Conservation (phyloP, 352 stramenopile species). For the Pythium brachiatum region DNA sequence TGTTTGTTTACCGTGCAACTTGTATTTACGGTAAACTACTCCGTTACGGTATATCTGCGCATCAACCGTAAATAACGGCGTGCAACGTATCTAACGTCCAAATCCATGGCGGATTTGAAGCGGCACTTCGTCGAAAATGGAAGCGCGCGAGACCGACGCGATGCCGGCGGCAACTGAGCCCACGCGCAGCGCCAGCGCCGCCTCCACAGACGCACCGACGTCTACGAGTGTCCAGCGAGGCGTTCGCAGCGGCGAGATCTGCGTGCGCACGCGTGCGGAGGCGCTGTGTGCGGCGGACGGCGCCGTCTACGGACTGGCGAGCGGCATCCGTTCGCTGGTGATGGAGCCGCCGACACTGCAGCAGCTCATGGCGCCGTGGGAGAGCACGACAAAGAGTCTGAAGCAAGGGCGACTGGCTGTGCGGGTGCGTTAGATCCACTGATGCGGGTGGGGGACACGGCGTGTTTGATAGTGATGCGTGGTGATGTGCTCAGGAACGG, state of each 20-base stretch:
- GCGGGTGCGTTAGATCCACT: constrained; percentile 13
- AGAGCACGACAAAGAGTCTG: constrained; percentile 27
- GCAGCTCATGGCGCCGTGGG: constrained; percentile 25
- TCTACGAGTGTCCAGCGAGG: neutral
- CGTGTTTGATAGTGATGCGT: neutral
- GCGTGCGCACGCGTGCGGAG: constrained; percentile 32
- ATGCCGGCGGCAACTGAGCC: neutral
- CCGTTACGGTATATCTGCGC: no score
- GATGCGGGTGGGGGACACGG: neutral
- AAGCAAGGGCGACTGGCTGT: constrained; percentile 20
- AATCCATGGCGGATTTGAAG: neutral
- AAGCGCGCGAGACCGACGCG: neutral
- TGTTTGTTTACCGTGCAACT: no score
- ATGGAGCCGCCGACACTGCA: constrained; percentile 30
- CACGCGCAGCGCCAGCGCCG: neutral
- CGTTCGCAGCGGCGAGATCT: constrained; percentile 47
- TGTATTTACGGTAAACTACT: no score
- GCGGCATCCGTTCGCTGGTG: constrained; percentile 17
- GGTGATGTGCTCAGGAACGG: no score
- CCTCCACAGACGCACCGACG: neutral
- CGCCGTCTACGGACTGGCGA: constrained; percentile 2
- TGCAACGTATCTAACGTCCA: neutral
- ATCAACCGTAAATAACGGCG: neutral
- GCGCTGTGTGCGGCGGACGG: constrained; percentile 24
- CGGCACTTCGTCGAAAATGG: neutral